These are phyloP conservation scores for Dactylella cylindrospora DNA, from an alignment of 2,329 filamentous ascomycete species.

Conservation along the genomic window DNA sequence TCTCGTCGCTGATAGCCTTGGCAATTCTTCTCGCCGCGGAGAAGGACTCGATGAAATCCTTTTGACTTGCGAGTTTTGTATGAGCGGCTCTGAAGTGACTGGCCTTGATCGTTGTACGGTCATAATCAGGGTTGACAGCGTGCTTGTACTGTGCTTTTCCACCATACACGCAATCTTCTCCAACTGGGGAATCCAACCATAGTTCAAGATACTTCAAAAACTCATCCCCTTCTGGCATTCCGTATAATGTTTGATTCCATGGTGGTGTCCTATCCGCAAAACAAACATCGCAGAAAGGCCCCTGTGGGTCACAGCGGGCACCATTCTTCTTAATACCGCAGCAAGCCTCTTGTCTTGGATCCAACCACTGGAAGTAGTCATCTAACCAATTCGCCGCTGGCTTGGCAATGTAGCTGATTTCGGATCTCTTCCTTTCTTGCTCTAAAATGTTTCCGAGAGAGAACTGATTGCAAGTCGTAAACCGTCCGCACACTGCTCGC, in stretches of 20 bases:
- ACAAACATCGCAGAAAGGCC: slow-evolving; percentile 66
- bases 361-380: slow-evolving; percentile 95
- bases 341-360: slow-evolving; percentile 71
- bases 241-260: slow-evolving; percentile 85
- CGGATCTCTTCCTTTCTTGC: slow-evolving; percentile 84
- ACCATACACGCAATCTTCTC: slow-evolving; percentile 80
- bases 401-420: slow-evolving; percentile 83
- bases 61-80: slow-evolving; percentile 79
- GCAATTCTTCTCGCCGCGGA: slow-evolving; percentile 85
- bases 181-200: slow-evolving; percentile 79
- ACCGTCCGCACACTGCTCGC: slow-evolving; percentile 83
- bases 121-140: slow-evolving; percentile 74
- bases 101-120: slow-evolving; percentile 69
- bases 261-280: slow-evolving; percentile 74
- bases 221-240: slow-evolving; percentile 92
- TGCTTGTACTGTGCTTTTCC: slow-evolving; percentile 84
- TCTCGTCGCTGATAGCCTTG: slow-evolving; percentile 68
- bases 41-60: slow-evolving; percentile 91
- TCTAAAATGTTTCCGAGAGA: slow-evolving; percentile 89
- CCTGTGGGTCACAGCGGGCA: slow-evolving; percentile 44
- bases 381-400: slow-evolving; percentile 95
- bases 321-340: slow-evolving; percentile 61
- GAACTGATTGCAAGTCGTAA: slow-evolving; percentile 79
- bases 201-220: slow-evolving; percentile 82
- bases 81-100: slow-evolving; percentile 92